Conservation (phyloP, 2,329 filamentous ascomycete species). For the Leptodontidium sp. region DNA sequence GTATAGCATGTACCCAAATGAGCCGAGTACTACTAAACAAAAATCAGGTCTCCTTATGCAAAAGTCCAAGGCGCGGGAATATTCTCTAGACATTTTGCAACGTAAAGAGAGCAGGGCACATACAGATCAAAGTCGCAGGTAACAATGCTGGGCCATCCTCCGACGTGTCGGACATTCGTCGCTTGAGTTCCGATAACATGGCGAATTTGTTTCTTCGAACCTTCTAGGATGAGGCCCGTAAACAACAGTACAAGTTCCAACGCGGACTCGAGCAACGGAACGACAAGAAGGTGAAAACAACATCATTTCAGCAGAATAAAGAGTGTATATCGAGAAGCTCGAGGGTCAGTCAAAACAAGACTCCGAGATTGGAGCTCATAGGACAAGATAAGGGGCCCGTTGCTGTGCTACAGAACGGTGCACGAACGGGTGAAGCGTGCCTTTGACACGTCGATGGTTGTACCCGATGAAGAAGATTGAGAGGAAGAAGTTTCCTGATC, state of each 20-base stretch:
- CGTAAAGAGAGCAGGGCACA: background rate
- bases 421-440: constrained; percentile 15
- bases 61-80: background rate
- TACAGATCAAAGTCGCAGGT: constrained; percentile 24
- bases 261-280: too few relatives aligned
- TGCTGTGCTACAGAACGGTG: constrained; percentile 2
- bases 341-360: constrained; percentile 4
- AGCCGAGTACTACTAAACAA: constrained; percentile 5
- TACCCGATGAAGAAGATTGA: background rate
- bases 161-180: background rate
- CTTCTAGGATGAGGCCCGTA: background rate
- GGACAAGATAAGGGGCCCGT: constrained; percentile 18
- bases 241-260: background rate
- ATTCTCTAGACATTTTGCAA: background rate
- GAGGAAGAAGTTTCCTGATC: background rate
- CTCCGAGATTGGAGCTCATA: background rate
- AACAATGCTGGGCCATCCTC: constrained; percentile 13
- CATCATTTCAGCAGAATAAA: background rate
- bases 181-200: constrained; percentile 14
- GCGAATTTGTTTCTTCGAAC: too few relatives aligned
- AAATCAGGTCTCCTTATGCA: background rate
- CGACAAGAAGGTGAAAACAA: background rate
- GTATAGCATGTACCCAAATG: constrained; percentile 27
- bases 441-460: constrained; percentile 19
- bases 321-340: background rate